Evolutionary conservation across 164 flowering plant species (phyloP).

Genomic region (Dillenia suffruticosa): DNA sequence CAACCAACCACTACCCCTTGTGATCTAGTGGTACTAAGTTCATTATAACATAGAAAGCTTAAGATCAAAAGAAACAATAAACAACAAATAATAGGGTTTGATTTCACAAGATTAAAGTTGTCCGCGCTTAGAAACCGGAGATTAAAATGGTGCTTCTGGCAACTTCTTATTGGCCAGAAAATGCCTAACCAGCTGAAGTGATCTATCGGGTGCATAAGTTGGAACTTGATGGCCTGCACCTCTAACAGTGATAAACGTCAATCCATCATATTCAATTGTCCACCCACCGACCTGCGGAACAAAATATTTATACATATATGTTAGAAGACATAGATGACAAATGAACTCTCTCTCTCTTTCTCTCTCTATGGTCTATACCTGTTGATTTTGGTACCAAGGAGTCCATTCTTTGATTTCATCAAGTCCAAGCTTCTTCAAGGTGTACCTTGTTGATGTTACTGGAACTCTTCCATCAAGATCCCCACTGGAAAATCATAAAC

Average conservation of each 20-base stretch:
- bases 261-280: slow-evolving; percentile 57
- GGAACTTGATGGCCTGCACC: slow-evolving; percentile 87
- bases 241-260: slow-evolving; percentile 57
- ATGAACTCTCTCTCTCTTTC: no score
- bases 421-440: slow-evolving; percentile 45
- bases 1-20: neutral
- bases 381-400: slow-evolving; percentile 51
- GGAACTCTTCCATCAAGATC: slow-evolving; percentile 78
- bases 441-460: slow-evolving; percentile 58
- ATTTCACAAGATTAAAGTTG: no score
- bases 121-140: no score
- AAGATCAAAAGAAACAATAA: neutral
- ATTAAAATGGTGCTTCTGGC: slow-evolving; percentile 37
- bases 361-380: slow-evolving; percentile 27
- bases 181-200: slow-evolving; percentile 41
- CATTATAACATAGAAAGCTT: neutral
- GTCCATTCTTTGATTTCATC: slow-evolving; percentile 48
- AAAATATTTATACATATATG: neutral
- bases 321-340: neutral
- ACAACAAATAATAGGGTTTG: neutral
- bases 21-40: neutral
- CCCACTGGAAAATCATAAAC: slow-evolving; percentile 33
- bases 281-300: slow-evolving; percentile 66
- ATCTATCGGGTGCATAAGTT: slow-evolving; percentile 39
- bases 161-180: slow-evolving; percentile 41